Evolutionary conservation across 2,329 filamentous ascomycete genomes (phyloP).

Genomic region (Alternaria rosae): DNA sequence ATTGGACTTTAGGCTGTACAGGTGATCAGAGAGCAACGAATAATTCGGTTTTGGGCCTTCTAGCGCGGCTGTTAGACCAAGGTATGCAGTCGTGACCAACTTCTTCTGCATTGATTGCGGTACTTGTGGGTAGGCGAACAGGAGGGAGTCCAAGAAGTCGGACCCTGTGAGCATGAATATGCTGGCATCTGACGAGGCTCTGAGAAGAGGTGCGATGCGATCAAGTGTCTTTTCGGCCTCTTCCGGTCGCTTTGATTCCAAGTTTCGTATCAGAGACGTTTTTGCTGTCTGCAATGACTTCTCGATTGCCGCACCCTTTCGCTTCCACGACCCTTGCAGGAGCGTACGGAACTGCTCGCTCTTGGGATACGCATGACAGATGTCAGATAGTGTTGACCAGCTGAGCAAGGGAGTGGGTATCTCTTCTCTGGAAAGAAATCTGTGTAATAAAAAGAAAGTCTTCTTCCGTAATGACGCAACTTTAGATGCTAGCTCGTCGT

Average conservation of each 20-base stretch:
- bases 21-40: conserved; percentile 79
- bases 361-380: conserved; percentile 72
- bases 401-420: conserved; percentile 61
- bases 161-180: conserved; percentile 79
- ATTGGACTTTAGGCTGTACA: conserved; percentile 79
- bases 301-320: conserved; percentile 60
- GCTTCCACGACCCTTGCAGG: conserved; percentile 61
- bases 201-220: conserved; percentile 69
- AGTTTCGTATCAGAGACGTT: conserved; percentile 65
- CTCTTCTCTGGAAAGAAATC: conserved; percentile 60
- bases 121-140: conserved; percentile 69
- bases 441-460: conserved; percentile 69
- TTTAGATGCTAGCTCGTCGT: conserved; percentile 46
- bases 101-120: conserved; percentile 69
- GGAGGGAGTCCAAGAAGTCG: conserved; percentile 83
- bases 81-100: conserved; percentile 76
- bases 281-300: conserved; percentile 67
- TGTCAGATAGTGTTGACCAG: conserved; percentile 73
- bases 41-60: conserved; percentile 72
- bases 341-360: conserved; percentile 62
- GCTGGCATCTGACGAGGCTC: conserved; percentile 64
- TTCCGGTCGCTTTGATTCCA: conserved; percentile 69
- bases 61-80: conserved; percentile 75
- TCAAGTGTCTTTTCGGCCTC: conserved; percentile 64
- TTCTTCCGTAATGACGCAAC: conserved; percentile 65